Percentiles rank a stretch among this genome's conserved stretches.
These are phyloP conservation scores for Epicoccum nigrum DNA, from an alignment of 2,329 filamentous ascomycete species.

Conservation along the genomic window DNA sequence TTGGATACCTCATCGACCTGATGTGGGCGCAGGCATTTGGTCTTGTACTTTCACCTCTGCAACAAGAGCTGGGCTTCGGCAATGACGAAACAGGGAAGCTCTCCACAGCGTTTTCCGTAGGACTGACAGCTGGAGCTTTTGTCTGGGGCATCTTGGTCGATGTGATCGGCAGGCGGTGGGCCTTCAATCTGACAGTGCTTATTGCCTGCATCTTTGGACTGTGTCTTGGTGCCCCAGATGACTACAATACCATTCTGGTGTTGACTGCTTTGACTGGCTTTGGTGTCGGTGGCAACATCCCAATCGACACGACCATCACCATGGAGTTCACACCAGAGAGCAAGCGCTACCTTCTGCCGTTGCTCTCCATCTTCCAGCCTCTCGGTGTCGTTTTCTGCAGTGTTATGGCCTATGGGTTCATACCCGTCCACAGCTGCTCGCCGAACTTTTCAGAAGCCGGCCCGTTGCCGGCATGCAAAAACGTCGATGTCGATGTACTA, in stretches of 20 bases:
- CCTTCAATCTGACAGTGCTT: constrained; percentile 65
- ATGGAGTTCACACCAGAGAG: constrained; percentile 62
- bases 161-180: constrained; percentile 60
- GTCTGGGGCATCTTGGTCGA: constrained; percentile 63
- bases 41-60: constrained; percentile 59
- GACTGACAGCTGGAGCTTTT: constrained; percentile 62
- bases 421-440: constrained; percentile 58
- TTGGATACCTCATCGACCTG: constrained; percentile 62
- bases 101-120: constrained; percentile 61
- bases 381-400: constrained; percentile 60
- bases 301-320: constrained; percentile 62
- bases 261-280: constrained; percentile 62
- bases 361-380: constrained; percentile 62
- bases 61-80: constrained; percentile 63
- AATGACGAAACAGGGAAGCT: constrained; percentile 56
- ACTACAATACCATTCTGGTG: constrained; percentile 59
- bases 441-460: constrained; percentile 57
- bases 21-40: constrained; percentile 66
- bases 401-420: constrained; percentile 60
- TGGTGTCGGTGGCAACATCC: constrained; percentile 60
- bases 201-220: constrained; percentile 61
- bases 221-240: constrained; percentile 57
- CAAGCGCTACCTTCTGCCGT: constrained; percentile 58
- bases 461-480: constrained; percentile 55
- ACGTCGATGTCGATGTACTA: constrained; percentile 32